These are phyloP conservation scores for Pleurotus salmoneostramineus DNA, from an alignment of 768 basidiomycete species.

Conservation along the genomic window DNA sequence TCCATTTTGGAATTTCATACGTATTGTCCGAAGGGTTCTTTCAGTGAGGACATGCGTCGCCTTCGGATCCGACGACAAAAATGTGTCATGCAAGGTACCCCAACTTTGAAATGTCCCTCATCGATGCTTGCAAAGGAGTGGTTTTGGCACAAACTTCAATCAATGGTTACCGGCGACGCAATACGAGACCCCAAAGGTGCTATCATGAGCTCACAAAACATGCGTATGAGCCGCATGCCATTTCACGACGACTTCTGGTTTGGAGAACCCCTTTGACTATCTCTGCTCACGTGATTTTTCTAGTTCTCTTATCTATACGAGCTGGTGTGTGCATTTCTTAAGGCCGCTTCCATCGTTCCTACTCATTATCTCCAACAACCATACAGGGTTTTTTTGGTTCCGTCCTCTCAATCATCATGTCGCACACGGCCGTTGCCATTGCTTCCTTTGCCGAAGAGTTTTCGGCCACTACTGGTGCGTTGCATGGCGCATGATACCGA, in stretches of 20 bases:
- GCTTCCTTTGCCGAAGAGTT: slow-evolving; percentile 46
- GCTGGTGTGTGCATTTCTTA: background rate
- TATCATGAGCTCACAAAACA: background rate
- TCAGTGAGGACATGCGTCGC: no score
- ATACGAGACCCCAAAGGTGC: background rate
- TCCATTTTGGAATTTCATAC: background rate
- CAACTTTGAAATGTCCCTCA: no score
- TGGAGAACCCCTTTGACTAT: background rate
- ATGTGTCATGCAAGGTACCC: background rate
- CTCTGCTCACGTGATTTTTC: background rate
- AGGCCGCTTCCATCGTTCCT: background rate
- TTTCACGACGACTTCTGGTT: background rate
- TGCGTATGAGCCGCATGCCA: background rate
- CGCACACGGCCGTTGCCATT: slow-evolving; percentile 37
- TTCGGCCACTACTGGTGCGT: slow-evolving; percentile 46
- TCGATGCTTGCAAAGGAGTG: no score
- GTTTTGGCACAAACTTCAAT: background rate
- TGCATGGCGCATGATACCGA: background rate
- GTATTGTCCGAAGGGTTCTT: no score
- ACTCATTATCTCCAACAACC: background rate
- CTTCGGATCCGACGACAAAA: background rate
- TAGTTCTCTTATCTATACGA: background rate
- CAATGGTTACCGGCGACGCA: background rate
- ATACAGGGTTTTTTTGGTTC: background rate
- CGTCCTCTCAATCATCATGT: slow-evolving; percentile 26